phyloP scores from a whole-genome alignment of 306 rosid species.

The Pyrus pyrifolia region DNA sequence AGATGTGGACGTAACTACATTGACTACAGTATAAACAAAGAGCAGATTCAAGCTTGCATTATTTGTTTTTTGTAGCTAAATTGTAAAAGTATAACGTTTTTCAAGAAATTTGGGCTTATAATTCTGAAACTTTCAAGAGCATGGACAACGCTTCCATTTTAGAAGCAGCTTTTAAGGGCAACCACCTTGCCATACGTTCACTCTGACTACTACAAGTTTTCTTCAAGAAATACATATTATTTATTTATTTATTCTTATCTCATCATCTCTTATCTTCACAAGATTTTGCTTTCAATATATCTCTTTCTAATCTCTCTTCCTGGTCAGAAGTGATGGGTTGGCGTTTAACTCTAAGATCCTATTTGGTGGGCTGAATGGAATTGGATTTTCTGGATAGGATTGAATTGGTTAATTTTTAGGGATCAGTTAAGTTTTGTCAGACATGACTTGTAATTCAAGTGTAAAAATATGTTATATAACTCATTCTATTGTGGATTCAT shows the following conservation, averaged over 20 bases:
- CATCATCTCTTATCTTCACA: neutral
- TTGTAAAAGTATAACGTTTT: neutral
- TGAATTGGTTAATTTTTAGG: no score
- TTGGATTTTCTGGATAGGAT: no score
- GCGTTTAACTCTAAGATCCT: no score
- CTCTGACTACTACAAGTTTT: no score
- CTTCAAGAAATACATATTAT: no score
- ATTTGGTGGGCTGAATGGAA: no score
- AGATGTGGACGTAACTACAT: neutral
- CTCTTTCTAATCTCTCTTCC: neutral
- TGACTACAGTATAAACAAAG: neutral
- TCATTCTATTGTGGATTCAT: no score
- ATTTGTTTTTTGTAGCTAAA: neutral
- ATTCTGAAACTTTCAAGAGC: neutral
- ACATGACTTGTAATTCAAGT: no score
- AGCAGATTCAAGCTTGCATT: neutral
- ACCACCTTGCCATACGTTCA: slow-evolving; percentile 21
- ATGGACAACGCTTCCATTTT: neutral
- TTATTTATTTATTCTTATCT: neutral
- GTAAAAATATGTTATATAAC: no score
- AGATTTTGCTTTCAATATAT: neutral
- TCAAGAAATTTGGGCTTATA: neutral
- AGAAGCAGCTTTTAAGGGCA: neutral
- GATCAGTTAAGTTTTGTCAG: no score
- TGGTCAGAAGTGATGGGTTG: neutral